Base-by-base conservation (phyloP, 345 rosid species). In the Salix exigua region DNA sequence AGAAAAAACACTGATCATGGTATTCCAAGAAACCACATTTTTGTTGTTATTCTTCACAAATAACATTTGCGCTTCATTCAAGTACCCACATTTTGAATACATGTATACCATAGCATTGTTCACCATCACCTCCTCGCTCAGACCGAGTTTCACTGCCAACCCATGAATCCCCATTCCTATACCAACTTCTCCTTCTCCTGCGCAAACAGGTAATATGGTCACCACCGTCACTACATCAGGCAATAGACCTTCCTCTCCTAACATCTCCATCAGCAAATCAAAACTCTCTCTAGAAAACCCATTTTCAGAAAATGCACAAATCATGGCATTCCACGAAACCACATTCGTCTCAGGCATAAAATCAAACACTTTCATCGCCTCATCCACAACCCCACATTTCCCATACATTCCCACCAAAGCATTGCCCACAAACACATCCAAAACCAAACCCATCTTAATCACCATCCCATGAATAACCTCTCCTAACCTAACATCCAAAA, bases 251-350 rank as follows among this genome's bases (percentile, higher is more conserved):
- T 77, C 79, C 55, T 83, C 85, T 66, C 46, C 61, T 26, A 91
- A 48, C 94, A 87, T 85, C 74, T 85, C 78, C 71, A 68, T 60
- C 38, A 89, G 78, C 78, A 83, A 66, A 70, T 74, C 51, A 70
- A 83, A 82, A 77, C 90, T 77, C 62, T 89, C 87, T 18, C 18
- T 70, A 42, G 69, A 69, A 64, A 70, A 73, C 33, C 87, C 90
- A 72, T 84, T 84, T 40, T 89, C 90, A 50, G 90, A 78, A 62
- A 85, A 83, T 11, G 77, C 90, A 65, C 69, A 79, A 81, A 89
- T 81, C 38, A 91, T 78, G 2, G 93, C 86, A 81, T 91, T 89
- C 93, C 96, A 91, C 0, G 96, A 87, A 79, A 91, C 87, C 80
- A 86, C 79, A 80, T 85, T 89, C 63, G 82, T 89, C 30, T 79